Evolutionary conservation across 2,329 filamentous ascomycete genomes (phyloP), one percentile per base, ranked within the genome.

Genomic region (Fusarium robinianum): DNA sequence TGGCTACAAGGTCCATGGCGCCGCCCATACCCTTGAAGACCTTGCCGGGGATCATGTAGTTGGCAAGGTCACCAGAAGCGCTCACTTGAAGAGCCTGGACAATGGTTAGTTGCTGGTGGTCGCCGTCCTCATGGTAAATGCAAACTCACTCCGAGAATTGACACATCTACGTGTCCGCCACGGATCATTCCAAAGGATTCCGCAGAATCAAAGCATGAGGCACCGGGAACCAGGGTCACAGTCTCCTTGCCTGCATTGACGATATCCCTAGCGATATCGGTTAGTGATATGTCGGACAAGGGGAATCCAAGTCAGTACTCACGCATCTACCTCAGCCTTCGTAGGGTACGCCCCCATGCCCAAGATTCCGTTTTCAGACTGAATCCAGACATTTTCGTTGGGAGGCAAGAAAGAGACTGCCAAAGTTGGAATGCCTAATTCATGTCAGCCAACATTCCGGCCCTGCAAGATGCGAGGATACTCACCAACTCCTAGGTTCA

Each of bases 191-290:
- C 83, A 62, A 95, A 95, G 1, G 86, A 90, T 68, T 94, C 89
- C 51, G 85, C 79, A 30, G 82, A 87, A 65, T 90, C 88, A 58
- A 94, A 95, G 8, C 83, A 86, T 1, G 85, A 79, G 0, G 87
- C 88, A 2, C 89, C 89, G 0, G 86, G 84, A 0, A 89, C 72
- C 1, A 94, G 76, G 1, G 89, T 94, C 1, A 91, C 87, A 1
- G 88, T 95, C 66, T 95, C 88, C 65, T 95, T 95, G 44, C 89
- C 88, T 0, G 89, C 89, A 58, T 94, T 95, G 71, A 94, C 85
- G 51, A 91, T 81, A 58, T 92, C 88, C 8, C 73, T 76, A 23
- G 6, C 1, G 3, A 11, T 15, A n/a, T n/a, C 3, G 9, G 34
- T 60, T 43, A 60, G 53, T 16, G 2, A 7, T 3, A 10, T 21